Conservation (phyloP, 176 grass and related monocot genomes). For the Tillandsia fasciculata region DNA sequence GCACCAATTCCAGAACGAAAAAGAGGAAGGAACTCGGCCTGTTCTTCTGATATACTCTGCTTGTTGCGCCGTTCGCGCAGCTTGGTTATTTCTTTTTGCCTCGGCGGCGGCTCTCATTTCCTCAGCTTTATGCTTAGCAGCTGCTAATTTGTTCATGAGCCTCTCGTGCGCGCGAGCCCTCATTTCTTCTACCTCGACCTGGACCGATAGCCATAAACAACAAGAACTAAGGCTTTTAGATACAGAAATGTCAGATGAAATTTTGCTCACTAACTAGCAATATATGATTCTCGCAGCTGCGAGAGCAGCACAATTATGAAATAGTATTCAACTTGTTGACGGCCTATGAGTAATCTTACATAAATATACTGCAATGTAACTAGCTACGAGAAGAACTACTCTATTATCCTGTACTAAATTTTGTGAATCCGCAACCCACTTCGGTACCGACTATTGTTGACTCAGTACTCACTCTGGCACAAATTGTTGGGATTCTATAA, state of each 20-base stretch:
- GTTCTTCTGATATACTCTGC: slow-evolving; percentile 82
- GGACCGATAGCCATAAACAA: not conserved
- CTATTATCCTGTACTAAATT: no score
- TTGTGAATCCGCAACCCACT: no score
- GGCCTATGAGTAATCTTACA: no score
- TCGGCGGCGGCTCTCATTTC: slow-evolving; percentile 50
- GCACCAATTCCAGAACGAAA: slow-evolving; percentile 59
- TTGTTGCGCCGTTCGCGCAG: slow-evolving; percentile 52
- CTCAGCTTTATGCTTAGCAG: slow-evolving; percentile 53
- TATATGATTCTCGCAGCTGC: not conserved
- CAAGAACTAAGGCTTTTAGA: no score
- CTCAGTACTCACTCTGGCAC: no score
- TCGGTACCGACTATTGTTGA: no score
- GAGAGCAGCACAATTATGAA: not conserved
- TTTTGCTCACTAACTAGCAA: not conserved
- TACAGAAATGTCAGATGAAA: not conserved
- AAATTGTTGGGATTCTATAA: no score
- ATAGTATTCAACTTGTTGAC: no score
- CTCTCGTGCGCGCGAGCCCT: slow-evolving; percentile 56
- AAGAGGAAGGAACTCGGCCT: slow-evolving; percentile 43
- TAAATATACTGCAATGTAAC: no score
- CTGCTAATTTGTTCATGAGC: slow-evolving; percentile 67
- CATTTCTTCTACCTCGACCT: slow-evolving; percentile 90
- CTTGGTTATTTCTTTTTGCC: slow-evolving; percentile 38
- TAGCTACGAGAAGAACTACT: no score